Evolutionary conservation across 257 asterid genomes (phyloP).

Genomic region (Agastache rugosa): DNA sequence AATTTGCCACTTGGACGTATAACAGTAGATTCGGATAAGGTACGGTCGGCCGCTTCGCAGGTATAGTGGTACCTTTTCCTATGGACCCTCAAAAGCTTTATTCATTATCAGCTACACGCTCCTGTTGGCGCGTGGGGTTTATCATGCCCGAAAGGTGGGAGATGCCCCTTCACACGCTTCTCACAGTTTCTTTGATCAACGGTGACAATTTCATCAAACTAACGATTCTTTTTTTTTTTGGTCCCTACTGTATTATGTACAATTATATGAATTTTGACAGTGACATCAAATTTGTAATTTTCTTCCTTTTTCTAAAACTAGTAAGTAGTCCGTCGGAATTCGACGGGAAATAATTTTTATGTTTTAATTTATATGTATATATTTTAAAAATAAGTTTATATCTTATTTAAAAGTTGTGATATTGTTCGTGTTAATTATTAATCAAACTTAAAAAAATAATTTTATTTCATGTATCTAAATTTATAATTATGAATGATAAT

Average conservation of each 20-base stretch:
- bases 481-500: no score
- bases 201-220: slow-evolving; percentile 34
- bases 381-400: no score
- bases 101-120: neutral
- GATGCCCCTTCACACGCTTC: slow-evolving; percentile 30
- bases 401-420: no score
- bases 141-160: slow-evolving; percentile 32
- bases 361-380: no score
- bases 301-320: neutral
- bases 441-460: no score
- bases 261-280: slow-evolving; percentile 16
- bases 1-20: slow-evolving; percentile 25
- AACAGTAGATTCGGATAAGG: slow-evolving; percentile 35
- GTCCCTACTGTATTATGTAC: slow-evolving; percentile 19
- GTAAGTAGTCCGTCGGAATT: no score
- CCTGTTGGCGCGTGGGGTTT: slow-evolving; percentile 1
- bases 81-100: neutral
- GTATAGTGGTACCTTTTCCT: slow-evolving; percentile 28
- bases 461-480: no score
- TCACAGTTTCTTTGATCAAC: slow-evolving; percentile 15
- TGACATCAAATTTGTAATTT: neutral
- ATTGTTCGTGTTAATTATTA: no score
- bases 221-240: neutral
- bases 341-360: no score
- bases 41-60: slow-evolving; percentile 50